A percentile compares a stretch with the other conserved stretches of the same genome.
Evolutionary conservation across 805 yeast genomes (phyloP).

Genomic region (Candida multigemmis): DNA sequence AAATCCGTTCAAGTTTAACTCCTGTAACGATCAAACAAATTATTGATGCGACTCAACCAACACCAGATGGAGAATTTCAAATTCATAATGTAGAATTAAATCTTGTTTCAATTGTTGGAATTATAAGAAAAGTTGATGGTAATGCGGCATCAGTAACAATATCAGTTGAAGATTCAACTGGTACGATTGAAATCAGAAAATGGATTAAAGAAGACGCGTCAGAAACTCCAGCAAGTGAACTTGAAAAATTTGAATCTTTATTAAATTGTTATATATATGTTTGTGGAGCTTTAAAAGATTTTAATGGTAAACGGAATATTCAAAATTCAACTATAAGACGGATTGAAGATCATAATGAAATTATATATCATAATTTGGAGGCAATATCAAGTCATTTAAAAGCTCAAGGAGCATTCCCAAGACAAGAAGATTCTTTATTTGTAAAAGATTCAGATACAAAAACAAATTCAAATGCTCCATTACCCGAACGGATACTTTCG

Average conservation of each 20-base stretch:
- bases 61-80: conserved; percentile 61
- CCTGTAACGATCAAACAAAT: conserved; percentile 75
- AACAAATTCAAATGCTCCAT: conserved; percentile 16
- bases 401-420: conserved; percentile 29
- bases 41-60: conserved; percentile 48
- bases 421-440: conserved; percentile 18
- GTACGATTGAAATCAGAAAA: conserved; percentile 51
- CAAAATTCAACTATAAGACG: conserved; percentile 54
- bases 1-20: conserved; percentile 18
- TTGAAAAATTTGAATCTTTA: conserved; percentile 22
- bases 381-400: conserved; percentile 51
- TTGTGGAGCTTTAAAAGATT: conserved; percentile 39
- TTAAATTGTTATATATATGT: conserved; percentile 56
- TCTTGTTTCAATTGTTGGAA: conserved; percentile 59
- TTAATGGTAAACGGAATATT: conserved; percentile 53
- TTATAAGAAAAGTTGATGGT: conserved; percentile 56
- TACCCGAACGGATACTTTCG: conserved; percentile 37
- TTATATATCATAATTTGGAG: conserved; percentile 57
- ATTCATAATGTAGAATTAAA: conserved; percentile 52
- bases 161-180: conserved; percentile 71
- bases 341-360: conserved; percentile 57
- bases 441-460: conserved; percentile 14
- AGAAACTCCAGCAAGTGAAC: conserved; percentile 18
- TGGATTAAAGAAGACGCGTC: conserved; percentile 39
- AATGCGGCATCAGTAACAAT: conserved; percentile 46